Base-by-base conservation (phyloP, 768 basidiomycete species). In the Leccinum truebloodii region DNA sequence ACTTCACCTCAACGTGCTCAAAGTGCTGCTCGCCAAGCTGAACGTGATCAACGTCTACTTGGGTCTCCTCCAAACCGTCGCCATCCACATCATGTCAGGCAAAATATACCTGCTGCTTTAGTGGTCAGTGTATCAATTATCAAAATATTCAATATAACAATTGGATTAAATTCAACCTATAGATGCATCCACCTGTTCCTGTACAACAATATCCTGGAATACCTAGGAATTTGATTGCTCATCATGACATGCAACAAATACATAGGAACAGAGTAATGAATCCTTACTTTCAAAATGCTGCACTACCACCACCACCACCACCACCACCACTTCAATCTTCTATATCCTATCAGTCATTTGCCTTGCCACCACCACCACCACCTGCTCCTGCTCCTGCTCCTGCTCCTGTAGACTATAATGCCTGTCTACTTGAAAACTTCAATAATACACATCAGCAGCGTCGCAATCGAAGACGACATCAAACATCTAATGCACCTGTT, bases 131-230 rank as follows among this genome's bases (percentile, higher is more conserved):
- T n/a, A 41, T 35, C 28, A 28, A 28, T 22, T 49, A 46, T 22
- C 1, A 0, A 30, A 30, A 8, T 30, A 30, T 30, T 30, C 13
- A 48, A 49, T 20, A 18, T 13, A 46, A 28, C 0, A 28, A 1
- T 28, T 1, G 1, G 28, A 28, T 28, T 28, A 28, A 28, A 28
- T 28, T 28, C 1, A 14, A 7, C 9, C 24, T 18, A 20, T 18
- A 59, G 60, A 6, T 12, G 0, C 49, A 53, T 58, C 51, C 56
- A 34, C 44, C 56, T 58, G 57, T 61, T 18, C 52, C 34, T 5
- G 20, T 61, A 5, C 1, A 52, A 9, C 57, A 61, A 49, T 61
- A 59, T 59, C 28, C 60, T 59, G 52, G 24, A 0, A 52, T 61
- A 24, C 52, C 52, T 0, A 2, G 3, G 0, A 12, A 59, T 54